phyloP scores from a whole-genome alignment of 1,284 basidiomycete species.

The Rhodotorula sp. region DNA sequence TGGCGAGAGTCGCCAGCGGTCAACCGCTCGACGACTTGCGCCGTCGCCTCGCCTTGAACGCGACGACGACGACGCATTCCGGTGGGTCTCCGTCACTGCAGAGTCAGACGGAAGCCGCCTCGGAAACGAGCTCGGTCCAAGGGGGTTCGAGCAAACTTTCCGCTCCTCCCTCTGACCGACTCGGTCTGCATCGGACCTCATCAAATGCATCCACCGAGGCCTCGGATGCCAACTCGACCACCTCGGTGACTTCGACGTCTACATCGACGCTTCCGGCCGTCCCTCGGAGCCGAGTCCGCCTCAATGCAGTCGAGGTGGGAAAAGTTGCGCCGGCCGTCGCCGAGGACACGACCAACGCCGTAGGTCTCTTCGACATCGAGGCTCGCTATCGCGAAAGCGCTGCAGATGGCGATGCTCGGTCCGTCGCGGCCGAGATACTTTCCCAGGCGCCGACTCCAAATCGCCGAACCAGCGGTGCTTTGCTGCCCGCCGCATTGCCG shows the following conservation, averaged over 20 bases:
- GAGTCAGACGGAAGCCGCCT: neutral
- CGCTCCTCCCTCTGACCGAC: slow-evolving; percentile 9
- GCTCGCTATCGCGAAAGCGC: slow-evolving; percentile 26
- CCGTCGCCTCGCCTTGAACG: neutral
- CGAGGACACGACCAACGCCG: slow-evolving; percentile 40
- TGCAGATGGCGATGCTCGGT: slow-evolving; percentile 4
- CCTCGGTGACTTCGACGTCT: slow-evolving; percentile 7
- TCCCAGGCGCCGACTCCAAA: slow-evolving; percentile 1
- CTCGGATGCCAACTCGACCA: slow-evolving; percentile 15
- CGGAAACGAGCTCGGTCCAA: neutral
- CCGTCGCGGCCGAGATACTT: slow-evolving; percentile 1
- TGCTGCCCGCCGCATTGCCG: neutral
- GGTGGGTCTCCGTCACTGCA: neutral
- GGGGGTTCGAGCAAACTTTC: neutral
- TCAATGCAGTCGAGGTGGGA: slow-evolving; percentile 40
- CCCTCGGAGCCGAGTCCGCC: slow-evolving; percentile 36
- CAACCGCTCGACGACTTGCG: slow-evolving; percentile 5
- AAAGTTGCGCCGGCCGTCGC: slow-evolving; percentile 40
- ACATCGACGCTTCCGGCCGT: neutral
- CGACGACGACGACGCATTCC: neutral
- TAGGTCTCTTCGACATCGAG: slow-evolving; percentile 42
- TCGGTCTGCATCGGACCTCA: slow-evolving; percentile 26
- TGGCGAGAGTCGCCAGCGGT: neutral
- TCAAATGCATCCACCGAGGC: slow-evolving; percentile 33
- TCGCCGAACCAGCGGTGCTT: neutral